Evolutionary conservation across 1,284 basidiomycete genomes (phyloP), one percentile per base, ranked within the genome.

Genomic region (Fomitopsis palustris): DNA sequence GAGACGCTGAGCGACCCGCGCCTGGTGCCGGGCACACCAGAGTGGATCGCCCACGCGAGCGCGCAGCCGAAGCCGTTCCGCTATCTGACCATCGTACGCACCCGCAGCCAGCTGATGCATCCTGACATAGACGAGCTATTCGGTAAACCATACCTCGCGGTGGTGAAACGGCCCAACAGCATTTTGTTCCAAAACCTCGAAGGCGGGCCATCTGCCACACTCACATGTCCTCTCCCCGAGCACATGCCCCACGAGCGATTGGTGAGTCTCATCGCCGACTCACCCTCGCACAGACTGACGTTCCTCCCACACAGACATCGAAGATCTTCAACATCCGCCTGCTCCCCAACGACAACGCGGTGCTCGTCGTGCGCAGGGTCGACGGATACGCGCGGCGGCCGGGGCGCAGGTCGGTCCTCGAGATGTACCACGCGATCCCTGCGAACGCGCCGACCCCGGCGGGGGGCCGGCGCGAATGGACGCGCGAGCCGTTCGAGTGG

Each of bases 301-400:
- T 27, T 31, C 7, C 23, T 21, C 37, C 7, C 37, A 3, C 10
- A 33, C 3, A 81, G 78, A 64, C 69, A 25, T 78, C 84, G 62
- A 71, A 71, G 31, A 82, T 87, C 63, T 75, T 76, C 54, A 79
- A 76, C 19, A 75, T 83, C 58, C 81, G 84, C 41, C 75, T 83
- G n/a, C 68, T 87, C 41, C 81, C 86, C 1, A 69, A 71, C 3
- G 83, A 87, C 65, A 70, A 74, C n/a, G 75, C 82, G 54, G 70
- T 88, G 14, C 72, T 88, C 35, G 76, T 86, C 58, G 76, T 87
- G 33, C 84, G 86, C 38, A 77, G 60, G 43, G 25, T 63, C n/a
- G 53, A 57, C 9, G 55, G 35, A 27, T 53, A 60, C 57, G 54
- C 61, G 64, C 66, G 60, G 62, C 59, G 69, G 55, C 27, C 37